Base-by-base conservation (phyloP, 2,329 filamentous ascomycete species). In the Verticillium dahliae region DNA sequence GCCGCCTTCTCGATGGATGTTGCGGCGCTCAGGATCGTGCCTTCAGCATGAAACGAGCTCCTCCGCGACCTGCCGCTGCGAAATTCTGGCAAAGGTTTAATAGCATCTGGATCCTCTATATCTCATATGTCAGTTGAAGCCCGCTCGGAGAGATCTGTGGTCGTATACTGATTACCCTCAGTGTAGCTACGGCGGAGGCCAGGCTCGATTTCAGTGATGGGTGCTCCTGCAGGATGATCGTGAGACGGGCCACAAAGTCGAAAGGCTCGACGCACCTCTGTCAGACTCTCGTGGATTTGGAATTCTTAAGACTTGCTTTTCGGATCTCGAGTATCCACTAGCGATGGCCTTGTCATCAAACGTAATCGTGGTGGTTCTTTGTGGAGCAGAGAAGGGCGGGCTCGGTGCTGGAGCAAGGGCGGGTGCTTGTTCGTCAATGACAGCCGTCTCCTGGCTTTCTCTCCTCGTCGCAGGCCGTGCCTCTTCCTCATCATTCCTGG, bases 1-100 rank as follows among this genome's bases (percentile, higher is more conserved):
- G 63, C 63, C 31, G 58, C 63, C n/a, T 62, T 62, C 45, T 67
- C 61, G n/a, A 67, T 65, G 1, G 64, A 67, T 7, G 54, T 56
- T 33, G 65, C 61, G 10, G 61, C 59, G 5, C 22, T 31, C 60
- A 37, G 15, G 68, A 65, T 35, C 61, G 59, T 60, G 61, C 10
- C 11, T 41, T 39, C 22, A 39, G 45, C 38, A 50, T 50, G 38
- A 60, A 60, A 14, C 58, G 60, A n/a, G 57, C 50, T 1, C 63
- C 18, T 1, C 64, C 60, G 45, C 5, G 45, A 27, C 18, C 45
- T 52, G 18, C 6, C 45, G 11, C 18, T 22, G 9, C 45, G 45
- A 10, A 52, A 22, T 1, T 52, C 45, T 6, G n/a, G 45, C 9
- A 22, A 4, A 11, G 45, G n/a, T 18, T 31, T 52, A 4, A 52